Evolutionary conservation across 2,329 filamentous ascomycete species (phyloP).

Genomic region (Penicillium occitanis): DNA sequence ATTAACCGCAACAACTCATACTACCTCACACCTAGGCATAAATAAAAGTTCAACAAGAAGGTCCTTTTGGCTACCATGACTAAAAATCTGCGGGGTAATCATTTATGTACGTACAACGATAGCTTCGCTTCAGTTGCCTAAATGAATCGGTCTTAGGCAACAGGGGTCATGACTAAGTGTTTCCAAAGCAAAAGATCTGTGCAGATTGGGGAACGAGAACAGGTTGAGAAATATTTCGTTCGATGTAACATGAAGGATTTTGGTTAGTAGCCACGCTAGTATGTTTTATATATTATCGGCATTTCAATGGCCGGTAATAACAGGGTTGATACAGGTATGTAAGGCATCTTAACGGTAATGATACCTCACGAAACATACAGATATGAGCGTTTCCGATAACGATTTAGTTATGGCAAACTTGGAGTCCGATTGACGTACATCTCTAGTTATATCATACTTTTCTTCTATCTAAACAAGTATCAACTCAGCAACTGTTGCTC

Average conservation of each 20-base stretch:
- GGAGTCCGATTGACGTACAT: background rate
- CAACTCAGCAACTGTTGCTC: slow-evolving; percentile 21
- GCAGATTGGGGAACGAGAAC: background rate
- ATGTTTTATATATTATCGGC: background rate
- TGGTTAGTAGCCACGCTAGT: background rate
- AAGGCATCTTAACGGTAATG: background rate
- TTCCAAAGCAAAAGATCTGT: background rate
- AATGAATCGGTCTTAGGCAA: background rate
- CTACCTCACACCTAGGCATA: background rate
- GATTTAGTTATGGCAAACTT: background rate
- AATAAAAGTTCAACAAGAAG: background rate
- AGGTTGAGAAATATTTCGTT: background rate
- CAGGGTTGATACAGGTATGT: background rate
- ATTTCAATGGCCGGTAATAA: background rate
- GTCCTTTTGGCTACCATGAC: background rate
- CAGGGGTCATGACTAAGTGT: background rate
- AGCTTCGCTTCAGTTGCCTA: background rate
- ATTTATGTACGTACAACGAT: background rate
- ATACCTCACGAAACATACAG: background rate
- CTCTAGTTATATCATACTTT: background rate
- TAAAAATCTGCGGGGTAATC: background rate
- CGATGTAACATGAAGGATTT: slow-evolving; percentile 4
- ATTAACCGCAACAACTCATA: background rate
- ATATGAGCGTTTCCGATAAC: background rate
- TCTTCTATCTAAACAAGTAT: slow-evolving; percentile 15